Evolutionary conservation across 306 rosid genomes (phyloP).

Genomic region (Medicago lupulina): DNA sequence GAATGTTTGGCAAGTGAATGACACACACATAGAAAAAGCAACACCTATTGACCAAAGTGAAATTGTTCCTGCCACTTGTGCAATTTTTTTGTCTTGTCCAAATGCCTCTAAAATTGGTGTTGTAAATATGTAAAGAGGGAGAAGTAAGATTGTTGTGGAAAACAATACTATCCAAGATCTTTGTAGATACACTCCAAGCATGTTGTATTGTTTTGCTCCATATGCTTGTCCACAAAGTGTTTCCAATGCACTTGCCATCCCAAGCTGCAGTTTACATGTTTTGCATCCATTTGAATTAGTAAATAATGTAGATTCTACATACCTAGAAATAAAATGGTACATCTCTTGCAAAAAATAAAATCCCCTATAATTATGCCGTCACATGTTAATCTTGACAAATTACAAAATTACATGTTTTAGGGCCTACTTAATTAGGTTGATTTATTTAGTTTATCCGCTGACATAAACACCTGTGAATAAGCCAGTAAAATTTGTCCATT

Average conservation of each 20-base stretch:
- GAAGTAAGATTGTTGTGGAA: slow-evolving; percentile 29
- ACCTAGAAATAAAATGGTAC: no score
- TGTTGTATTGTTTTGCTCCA: slow-evolving; percentile 58
- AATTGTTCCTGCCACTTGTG: slow-evolving; percentile 48
- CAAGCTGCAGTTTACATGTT: slow-evolving; percentile 48
- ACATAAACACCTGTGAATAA: no score
- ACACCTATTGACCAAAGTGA: slow-evolving; percentile 53
- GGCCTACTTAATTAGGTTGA: no score
- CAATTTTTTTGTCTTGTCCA: slow-evolving; percentile 50
- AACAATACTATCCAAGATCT: slow-evolving; percentile 61
- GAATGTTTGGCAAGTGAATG: slow-evolving; percentile 59
- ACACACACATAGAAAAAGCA: slow-evolving; percentile 40
- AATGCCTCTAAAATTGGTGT: slow-evolving; percentile 51
- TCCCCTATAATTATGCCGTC: no score
- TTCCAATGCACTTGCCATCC: slow-evolving; percentile 68
- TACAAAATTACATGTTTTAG: no score
- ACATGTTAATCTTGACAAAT: no score
- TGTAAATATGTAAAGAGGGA: slow-evolving; percentile 51
- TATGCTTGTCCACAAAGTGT: slow-evolving; percentile 67
- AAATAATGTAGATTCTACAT: no score
- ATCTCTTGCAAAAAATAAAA: no score
- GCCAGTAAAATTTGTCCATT: no score
- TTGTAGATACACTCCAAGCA: slow-evolving; percentile 65
- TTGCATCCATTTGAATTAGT: not conserved
- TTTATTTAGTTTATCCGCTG: no score